Evolutionary conservation across 2,329 filamentous ascomycete species (phyloP).

Genomic region (Coniochaeta sp.): DNA sequence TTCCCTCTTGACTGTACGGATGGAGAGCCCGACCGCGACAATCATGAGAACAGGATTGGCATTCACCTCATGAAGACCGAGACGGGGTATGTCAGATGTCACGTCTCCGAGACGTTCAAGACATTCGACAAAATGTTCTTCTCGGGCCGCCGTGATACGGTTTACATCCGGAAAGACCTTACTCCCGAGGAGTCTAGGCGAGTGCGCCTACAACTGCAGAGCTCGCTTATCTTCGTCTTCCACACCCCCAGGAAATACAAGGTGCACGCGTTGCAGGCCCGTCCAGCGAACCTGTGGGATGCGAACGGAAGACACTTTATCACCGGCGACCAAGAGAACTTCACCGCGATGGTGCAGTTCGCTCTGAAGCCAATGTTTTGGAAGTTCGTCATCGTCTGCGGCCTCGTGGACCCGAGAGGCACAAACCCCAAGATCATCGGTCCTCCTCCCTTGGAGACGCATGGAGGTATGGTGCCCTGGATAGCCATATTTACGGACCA

Average conservation of each 20-base stretch:
- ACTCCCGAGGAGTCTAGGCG: slow-evolving; percentile 2
- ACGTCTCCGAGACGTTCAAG: slow-evolving; percentile 4
- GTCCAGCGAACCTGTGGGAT: slow-evolving; percentile 5
- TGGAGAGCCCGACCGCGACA: background rate
- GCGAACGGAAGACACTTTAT: slow-evolving; percentile 5
- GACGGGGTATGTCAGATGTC: slow-evolving; percentile 5
- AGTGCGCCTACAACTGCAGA: slow-evolving; percentile 4
- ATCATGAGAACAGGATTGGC: slow-evolving; percentile 1
- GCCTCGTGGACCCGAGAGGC: slow-evolving; percentile 4
- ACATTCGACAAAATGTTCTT: slow-evolving; percentile 6
- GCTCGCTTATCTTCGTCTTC: slow-evolving; percentile 7
- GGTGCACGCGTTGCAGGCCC: background rate
- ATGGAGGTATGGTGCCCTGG: background rate
- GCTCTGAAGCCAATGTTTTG: slow-evolving; percentile 4
- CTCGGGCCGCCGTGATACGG: background rate
- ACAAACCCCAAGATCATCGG: slow-evolving; percentile 2
- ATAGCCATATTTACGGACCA: slow-evolving; percentile 9
- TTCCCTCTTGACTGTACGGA: slow-evolving; percentile 8
- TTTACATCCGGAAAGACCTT: slow-evolving; percentile 6
- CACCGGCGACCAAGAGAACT: slow-evolving; percentile 7
- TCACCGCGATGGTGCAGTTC: slow-evolving; percentile 6
- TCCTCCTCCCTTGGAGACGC: background rate
- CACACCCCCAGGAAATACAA: slow-evolving; percentile 2
- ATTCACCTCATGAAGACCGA: slow-evolving; percentile 9
- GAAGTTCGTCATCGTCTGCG: slow-evolving; percentile 8